Percentiles rank a stretch among this genome's conserved stretches.
These are phyloP conservation scores for Begonia fuchsioides DNA, from an alignment of 306 rosid genomes.

Conservation along the genomic window DNA sequence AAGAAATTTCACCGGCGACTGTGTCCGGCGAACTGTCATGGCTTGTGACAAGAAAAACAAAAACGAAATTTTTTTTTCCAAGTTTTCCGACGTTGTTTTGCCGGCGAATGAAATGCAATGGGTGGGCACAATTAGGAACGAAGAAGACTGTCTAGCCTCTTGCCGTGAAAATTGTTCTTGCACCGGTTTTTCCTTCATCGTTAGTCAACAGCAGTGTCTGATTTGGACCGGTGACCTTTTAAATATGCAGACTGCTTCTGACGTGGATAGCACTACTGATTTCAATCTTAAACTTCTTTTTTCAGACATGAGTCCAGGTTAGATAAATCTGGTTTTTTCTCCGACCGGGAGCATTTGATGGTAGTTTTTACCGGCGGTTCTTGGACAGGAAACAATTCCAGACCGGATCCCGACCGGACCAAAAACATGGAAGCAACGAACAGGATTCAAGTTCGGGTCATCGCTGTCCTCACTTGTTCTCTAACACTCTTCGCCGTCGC, in stretches of 20 bases:
- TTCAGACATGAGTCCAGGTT: not conserved
- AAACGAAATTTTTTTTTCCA: not conserved
- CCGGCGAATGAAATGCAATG: not conserved
- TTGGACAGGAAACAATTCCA: not conserved
- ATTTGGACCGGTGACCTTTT: not conserved
- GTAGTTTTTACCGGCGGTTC: not conserved
- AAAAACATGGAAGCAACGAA: not conserved
- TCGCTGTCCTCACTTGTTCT: not conserved
- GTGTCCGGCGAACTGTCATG: not conserved
- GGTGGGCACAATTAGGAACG: not conserved
- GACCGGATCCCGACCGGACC: not conserved
- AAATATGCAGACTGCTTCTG: not conserved
- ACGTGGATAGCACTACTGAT: not conserved
- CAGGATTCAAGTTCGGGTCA: not conserved
- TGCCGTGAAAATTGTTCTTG: not conserved
- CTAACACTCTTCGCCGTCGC: not conserved
- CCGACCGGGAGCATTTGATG: not conserved
- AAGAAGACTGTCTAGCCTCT: not conserved
- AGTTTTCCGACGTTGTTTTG: not conserved
- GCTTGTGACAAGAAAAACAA: not conserved
- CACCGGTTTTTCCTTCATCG: not conserved
- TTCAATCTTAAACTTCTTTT: not conserved
- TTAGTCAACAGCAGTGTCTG: not conserved
- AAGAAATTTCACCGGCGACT: not conserved
- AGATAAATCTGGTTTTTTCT: not conserved